Percentiles rank a stretch among this genome's conserved stretches.
phyloP scores from a whole-genome alignment of 2,329 filamentous ascomycete genomes.

The Dactylonectria estremocensis region DNA sequence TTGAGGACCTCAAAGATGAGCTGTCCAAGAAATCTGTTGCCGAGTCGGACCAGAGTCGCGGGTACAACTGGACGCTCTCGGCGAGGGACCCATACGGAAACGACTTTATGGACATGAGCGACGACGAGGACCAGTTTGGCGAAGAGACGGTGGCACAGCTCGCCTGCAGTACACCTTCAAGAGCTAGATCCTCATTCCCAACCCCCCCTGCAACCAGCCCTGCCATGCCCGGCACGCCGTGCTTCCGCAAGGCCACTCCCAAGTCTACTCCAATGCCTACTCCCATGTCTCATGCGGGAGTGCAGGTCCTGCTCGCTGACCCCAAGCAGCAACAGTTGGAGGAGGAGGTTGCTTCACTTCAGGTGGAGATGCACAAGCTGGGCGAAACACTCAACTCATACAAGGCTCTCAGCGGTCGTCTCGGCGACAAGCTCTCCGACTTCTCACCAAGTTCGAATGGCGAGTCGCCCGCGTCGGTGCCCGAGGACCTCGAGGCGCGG shows the following conservation, averaged over 20 bases:
- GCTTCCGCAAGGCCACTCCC: conserved; percentile 43
- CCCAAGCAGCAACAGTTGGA: conserved; percentile 59
- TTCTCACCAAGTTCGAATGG: conserved; percentile 28
- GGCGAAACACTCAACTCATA: conserved; percentile 64
- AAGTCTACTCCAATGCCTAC: conserved; percentile 35
- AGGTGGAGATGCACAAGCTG: conserved; percentile 64
- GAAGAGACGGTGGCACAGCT: conserved; percentile 67
- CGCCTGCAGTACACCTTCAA: conserved; percentile 66
- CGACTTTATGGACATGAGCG: conserved; percentile 59
- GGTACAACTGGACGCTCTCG: conserved; percentile 67
- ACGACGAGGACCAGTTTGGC: conserved; percentile 61
- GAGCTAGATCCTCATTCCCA: conserved; percentile 63
- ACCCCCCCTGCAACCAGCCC: conserved; percentile 72
- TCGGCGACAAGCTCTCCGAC: conserved; percentile 55
- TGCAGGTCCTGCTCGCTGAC: conserved; percentile 61
- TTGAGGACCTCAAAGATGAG: conserved; percentile 55
- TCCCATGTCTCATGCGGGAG: conserved; percentile 49
- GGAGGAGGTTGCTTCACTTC: conserved; percentile 64
- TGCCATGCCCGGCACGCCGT: conserved; percentile 56
- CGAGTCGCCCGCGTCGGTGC: conserved; percentile 32
- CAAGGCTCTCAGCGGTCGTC: conserved; percentile 56
- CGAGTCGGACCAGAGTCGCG: conserved; percentile 45
- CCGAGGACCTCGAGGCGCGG: conserved; percentile 58
- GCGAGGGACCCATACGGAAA: conserved; percentile 63
- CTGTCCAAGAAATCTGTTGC: conserved; percentile 46